These are phyloP conservation scores for Talaromyces adpressus DNA, from an alignment of 495 filamentous ascomycete species.

Conservation along the genomic window DNA sequence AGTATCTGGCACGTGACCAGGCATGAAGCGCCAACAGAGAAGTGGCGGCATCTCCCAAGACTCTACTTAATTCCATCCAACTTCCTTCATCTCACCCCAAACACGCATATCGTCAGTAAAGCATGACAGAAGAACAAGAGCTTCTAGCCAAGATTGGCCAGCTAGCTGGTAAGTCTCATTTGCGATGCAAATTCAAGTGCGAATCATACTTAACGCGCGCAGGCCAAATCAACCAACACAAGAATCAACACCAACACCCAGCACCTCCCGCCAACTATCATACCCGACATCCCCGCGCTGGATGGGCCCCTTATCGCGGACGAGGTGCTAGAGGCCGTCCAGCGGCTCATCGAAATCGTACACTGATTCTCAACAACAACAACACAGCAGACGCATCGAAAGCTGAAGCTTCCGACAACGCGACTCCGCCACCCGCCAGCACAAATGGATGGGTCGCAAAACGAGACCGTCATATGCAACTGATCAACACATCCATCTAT, in stretches of 20 bases:
- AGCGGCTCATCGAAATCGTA: conserved; percentile 57
- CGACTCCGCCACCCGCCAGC: conserved; percentile 21
- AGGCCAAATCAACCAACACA: conserved; percentile 84
- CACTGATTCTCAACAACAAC: conserved; percentile 63
- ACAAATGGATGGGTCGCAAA: conserved; percentile 66
- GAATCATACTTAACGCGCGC: conserved; percentile 12
- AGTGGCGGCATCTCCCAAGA: conserved; percentile 9
- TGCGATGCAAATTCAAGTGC: not conserved
- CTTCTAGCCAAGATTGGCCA: conserved; percentile 68
- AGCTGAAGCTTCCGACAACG: conserved; percentile 20
- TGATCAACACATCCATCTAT: conserved; percentile 81
- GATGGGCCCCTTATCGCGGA: conserved; percentile 40
- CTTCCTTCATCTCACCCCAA: conserved; percentile 11
- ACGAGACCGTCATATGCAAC: conserved; percentile 76
- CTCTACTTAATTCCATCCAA: not conserved
- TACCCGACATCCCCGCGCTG: conserved; percentile 33
- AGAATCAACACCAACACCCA: conserved; percentile 47
- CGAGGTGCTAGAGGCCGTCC: conserved; percentile 38
- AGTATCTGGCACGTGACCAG: conserved; percentile 12
- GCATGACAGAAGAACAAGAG: conserved; percentile 69
- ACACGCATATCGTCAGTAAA: conserved; percentile 4
- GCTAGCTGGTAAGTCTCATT: conserved; percentile 55
- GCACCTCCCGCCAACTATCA: conserved; percentile 13
- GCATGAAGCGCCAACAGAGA: conserved; percentile 11
- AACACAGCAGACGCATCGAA: conserved; percentile 13